Base-by-base conservation (phyloP, 352 stramenopile genomes). In the Phytophthora citricola region DNA sequence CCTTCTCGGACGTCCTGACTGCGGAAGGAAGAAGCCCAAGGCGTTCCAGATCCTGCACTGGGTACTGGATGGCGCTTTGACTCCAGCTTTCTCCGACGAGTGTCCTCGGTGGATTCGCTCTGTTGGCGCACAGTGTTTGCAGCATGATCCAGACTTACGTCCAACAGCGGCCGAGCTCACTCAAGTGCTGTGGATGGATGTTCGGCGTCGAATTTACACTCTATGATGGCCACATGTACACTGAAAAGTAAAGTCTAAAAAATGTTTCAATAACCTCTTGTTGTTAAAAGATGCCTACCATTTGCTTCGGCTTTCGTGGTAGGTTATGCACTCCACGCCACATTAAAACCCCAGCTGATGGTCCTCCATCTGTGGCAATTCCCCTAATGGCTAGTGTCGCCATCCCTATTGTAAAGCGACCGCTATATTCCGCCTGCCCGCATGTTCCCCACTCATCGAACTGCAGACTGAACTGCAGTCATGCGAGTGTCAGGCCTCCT, bases 11-110 rank as follows among this genome's bases (percentile, higher is more conserved):
- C 36, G 55, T 65, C 4, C 14, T 64, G 0, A 68, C 67, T 12
- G 34, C 36, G 1, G 57, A 71, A 31, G 63, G 29, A 72, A 68
- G 51, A 72, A 68, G 36, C 50, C 58, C 11, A 72, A 68, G 22
- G 50, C 64, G 15, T 73, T 82, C 54, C 76, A 85, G 55, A 71
- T 83, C 17, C 66, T 85, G 34, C 71, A 75, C 41, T 69, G 61
- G 48, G 69, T 85, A 38, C 75, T 85, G 36, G 67, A 70, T 11
- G 77, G 75, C 9, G 68, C 32, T 4, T 55, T 89, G 47, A 67
- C 73, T n/a, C 78, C 78, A 24, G 57, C 34, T 1, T 89, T 89
- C 49, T 74, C 41, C 2, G 53, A 63, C 4, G 32, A 69, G 2
- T 92, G 81, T 53, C 81, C 83, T 15, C 31, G 45, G 1, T 64